These are phyloP conservation scores for Melocanna baccifera DNA, from an alignment of 176 grass and related monocot genomes.

Conservation along the genomic window DNA sequence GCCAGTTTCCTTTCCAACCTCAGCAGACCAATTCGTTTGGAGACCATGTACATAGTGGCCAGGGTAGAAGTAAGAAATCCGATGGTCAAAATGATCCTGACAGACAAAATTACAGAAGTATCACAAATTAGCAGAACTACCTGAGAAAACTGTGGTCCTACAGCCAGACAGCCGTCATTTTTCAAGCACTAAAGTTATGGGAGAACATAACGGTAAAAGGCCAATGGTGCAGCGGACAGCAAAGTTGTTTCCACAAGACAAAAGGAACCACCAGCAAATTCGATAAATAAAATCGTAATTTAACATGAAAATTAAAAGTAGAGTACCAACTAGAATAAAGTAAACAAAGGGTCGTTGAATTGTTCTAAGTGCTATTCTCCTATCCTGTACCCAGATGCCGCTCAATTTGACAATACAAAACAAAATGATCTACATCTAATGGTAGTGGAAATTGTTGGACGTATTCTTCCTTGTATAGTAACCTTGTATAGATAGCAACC, in stretches of 20 bases:
- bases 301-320: not conserved
- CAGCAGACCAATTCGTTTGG: conserved; percentile 47
- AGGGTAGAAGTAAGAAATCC: conserved; percentile 56
- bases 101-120: not conserved
- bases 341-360: not conserved
- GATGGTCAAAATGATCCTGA: conserved; percentile 52
- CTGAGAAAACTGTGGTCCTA: not conserved
- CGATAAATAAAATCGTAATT: not conserved
- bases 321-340: not conserved
- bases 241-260: not conserved
- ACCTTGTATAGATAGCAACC: too few species aligned
- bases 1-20: conserved; percentile 57
- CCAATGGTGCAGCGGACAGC: not conserved
- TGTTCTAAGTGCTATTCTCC: not conserved
- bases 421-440: not conserved
- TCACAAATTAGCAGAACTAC: not conserved
- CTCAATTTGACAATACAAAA: not conserved
- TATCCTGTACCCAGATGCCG: not conserved
- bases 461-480: too few species aligned
- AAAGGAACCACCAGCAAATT: not conserved
- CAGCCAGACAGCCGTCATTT: not conserved
- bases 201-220: not conserved
- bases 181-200: not conserved
- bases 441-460: too few species aligned
- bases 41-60: conserved; percentile 40